A percentile compares a stretch with the other conserved stretches of the same genome.
phyloP scores from a whole-genome alignment of 1,139 yeast species.

The Yamadazyma friedrichii region DNA sequence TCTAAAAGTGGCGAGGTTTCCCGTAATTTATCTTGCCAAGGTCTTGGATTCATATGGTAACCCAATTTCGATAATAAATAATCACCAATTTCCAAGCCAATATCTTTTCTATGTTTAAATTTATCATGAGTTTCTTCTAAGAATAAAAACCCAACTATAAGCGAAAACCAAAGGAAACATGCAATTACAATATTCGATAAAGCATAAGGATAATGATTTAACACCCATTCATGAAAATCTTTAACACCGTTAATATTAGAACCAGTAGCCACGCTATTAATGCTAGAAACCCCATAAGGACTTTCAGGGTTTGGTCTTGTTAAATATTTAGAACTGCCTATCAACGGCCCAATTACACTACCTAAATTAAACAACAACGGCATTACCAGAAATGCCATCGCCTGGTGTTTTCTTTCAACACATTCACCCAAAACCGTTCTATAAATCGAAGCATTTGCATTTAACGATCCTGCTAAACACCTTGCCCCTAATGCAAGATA shows the following conservation, averaged over 20 bases:
- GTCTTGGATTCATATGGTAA: constrained; percentile 13
- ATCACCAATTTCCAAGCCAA: constrained; percentile 55
- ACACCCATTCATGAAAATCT: constrained; percentile 3
- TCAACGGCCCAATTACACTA: constrained; percentile 44
- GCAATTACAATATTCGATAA: constrained; percentile 59
- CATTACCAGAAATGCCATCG: constrained; percentile 56
- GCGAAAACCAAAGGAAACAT: constrained; percentile 36
- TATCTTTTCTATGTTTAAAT: constrained; percentile 40
- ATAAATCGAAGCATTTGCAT: constrained; percentile 60
- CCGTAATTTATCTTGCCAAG: constrained; percentile 10
- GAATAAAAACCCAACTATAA: constrained; percentile 45
- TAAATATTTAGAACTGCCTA: constrained; percentile 44
- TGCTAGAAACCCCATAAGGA: constrained; percentile 6
- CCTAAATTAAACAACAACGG: constrained; percentile 62
- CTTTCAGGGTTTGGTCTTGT: constrained; percentile 26
- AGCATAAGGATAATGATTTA: constrained; percentile 48
- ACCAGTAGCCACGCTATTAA: neutral
- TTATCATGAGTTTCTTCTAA: constrained; percentile 59
- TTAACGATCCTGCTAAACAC: constrained; percentile 51
- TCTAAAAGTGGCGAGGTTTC: neutral
- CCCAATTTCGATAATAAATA: constrained; percentile 33
- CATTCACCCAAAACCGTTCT: constrained; percentile 62
- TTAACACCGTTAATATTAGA: neutral
- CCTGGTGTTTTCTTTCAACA: constrained; percentile 57
- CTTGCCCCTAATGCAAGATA: constrained; percentile 52